A percentile compares a stretch with the other conserved stretches of the same genome.
Conservation (phyloP, 192 early-diverging fungal genomes). For the Dimargaris xerosporica region DNA sequence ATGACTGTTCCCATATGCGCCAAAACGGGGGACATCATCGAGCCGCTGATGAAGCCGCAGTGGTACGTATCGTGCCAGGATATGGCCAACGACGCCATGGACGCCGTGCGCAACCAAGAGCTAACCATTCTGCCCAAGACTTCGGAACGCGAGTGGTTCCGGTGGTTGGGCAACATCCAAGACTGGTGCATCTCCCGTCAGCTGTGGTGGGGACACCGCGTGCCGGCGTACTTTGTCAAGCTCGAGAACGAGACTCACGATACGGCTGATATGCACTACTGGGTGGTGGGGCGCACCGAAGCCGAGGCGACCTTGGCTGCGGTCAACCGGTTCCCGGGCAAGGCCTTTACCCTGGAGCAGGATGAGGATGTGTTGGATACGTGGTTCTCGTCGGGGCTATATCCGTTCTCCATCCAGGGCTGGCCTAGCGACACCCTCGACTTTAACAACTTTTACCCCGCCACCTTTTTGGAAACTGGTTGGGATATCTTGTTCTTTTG, state of each 20-base stretch:
- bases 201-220: constrained; percentile 98
- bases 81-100: constrained; percentile 70
- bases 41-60: constrained; percentile 97
- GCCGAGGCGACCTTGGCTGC: constrained; percentile 65
- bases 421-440: constrained; percentile 90
- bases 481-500: constrained; percentile 99
- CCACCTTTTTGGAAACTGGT: constrained; percentile 78
- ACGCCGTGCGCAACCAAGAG: constrained; percentile 65
- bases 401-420: constrained; percentile 96
- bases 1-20: constrained; percentile 86
- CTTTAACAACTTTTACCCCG: constrained; percentile 77
- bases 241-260: constrained; percentile 44
- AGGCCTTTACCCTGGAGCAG: constrained; percentile 74
- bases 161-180: constrained; percentile 88
- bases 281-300: constrained; percentile 74
- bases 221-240: constrained; percentile 90
- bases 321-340: constrained; percentile 58
- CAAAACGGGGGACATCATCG: constrained; percentile 87
- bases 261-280: constrained; percentile 45
- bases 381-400: constrained; percentile 97
- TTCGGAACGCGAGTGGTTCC: constrained; percentile 90
- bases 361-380: constrained; percentile 97
- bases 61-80: constrained; percentile 93
- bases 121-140: constrained; percentile 70
- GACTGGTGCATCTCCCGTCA: constrained; percentile 99